phyloP scores from a whole-genome alignment of 768 basidiomycete species.

The Leucosporidium scottii region DNA sequence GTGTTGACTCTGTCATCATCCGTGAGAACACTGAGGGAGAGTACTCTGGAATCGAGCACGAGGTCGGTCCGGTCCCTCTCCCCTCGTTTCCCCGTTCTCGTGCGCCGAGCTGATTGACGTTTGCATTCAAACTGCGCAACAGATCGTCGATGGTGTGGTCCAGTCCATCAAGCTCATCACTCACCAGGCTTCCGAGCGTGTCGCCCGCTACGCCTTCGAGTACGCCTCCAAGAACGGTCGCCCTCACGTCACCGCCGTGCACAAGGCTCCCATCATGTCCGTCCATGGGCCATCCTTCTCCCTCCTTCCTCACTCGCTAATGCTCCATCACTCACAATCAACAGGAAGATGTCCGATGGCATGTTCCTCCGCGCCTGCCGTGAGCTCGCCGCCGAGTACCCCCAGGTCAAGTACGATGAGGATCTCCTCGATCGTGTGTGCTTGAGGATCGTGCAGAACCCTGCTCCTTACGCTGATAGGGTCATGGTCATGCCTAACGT shows the following conservation, averaged over 20 bases:
- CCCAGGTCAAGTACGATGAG: conserved; percentile 87
- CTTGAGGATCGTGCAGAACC: conserved; percentile 84
- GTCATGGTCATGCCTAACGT: conserved; percentile 99
- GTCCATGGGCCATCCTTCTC: conserved; percentile 39
- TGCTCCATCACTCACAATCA: not conserved
- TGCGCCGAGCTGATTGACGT: too few relatives aligned
- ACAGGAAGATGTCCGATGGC: conserved; percentile 99
- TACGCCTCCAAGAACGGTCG: conserved; percentile 84
- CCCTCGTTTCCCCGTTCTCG: not conserved
- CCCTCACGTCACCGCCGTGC: conserved; percentile 88
- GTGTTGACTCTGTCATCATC: conserved; percentile 95
- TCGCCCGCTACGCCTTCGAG: conserved; percentile 96
- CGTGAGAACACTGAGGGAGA: conserved; percentile 99
- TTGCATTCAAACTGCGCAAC: too few relatives aligned
- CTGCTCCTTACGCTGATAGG: conserved; percentile 82
- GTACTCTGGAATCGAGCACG: conserved; percentile 99
- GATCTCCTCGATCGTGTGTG: conserved; percentile 95
- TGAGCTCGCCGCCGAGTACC: conserved; percentile 91
- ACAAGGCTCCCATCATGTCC: conserved; percentile 99
- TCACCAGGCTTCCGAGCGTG: conserved; percentile 96
- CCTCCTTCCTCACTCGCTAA: not conserved
- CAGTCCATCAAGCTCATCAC: conserved; percentile 99
- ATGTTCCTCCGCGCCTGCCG: conserved; percentile 99
- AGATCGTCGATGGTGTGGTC: conserved; percentile 95
- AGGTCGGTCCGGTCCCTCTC: conserved; percentile 52